Base-by-base conservation (phyloP, 345 rosid genomes). In the Gossypium longicalyx region DNA sequence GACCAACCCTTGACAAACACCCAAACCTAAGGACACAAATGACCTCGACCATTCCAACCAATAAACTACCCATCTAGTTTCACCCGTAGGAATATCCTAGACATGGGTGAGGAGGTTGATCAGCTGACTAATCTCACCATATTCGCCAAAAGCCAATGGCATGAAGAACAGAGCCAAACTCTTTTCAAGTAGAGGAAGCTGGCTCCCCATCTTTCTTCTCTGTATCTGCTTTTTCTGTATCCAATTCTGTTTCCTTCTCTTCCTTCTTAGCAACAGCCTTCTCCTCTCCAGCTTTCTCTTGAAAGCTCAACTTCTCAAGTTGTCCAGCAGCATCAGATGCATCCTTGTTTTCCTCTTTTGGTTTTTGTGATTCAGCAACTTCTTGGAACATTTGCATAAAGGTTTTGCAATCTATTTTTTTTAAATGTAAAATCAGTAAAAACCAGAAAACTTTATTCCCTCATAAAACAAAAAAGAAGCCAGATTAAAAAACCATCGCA, bases 351-450 rank as follows among this genome's bases (percentile, higher is more conserved):
- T 88, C 97, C 83, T 88, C 93, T 73, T 83, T 86, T 9, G 62
- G 27, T 47, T 81, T 80, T 78, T 87, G 94, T 25, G 86, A 82
- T 74, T 91, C 94, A 12, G 91, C 91, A 70, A 90, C 89, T 78
- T 92, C 94, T 82, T 85, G 86, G 77, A 92, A 75, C 74, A 10
- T 87, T 70, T 94, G 90, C 98, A 89, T 94, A 74, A 94, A 94
- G 22, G 79, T 82, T 82, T 90, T 92, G 85, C 97, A 89, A 77
- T 94, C 98, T 94, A 85, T 69, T 41, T 43, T 25, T 0, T 2
- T 16, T 10, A 27, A 25, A 3, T 29, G 49, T 45, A 60, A 48
- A 59, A 17, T 22, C 9, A 22, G 34, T 43, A 15, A 54, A 59
- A 51, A 19, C 9, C 52, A 49, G 7, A n/a, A 59, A 20, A 13